Conservation (phyloP, 805 yeast species). For the Debaryomyces tyrocola region DNA sequence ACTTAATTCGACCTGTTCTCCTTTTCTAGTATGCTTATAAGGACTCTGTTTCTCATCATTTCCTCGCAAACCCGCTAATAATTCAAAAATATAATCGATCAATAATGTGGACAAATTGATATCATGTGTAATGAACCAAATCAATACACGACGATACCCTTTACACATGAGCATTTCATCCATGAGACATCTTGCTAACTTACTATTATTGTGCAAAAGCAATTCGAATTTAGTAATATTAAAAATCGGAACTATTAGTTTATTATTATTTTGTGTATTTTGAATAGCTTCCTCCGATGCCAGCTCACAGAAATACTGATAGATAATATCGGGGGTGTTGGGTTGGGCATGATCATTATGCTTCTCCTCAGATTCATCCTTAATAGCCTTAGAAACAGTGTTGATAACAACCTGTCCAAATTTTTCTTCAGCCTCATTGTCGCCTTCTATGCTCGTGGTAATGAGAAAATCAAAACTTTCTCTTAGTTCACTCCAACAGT, state of each 20-base stretch:
- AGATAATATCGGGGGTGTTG: conserved; percentile 52
- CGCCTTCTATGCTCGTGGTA: conserved; percentile 25
- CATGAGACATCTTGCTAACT: conserved; percentile 53
- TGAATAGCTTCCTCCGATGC: conserved; percentile 25
- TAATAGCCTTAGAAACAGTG: conserved; percentile 56
- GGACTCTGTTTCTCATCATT: conserved; percentile 17
- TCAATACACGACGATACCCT: conserved; percentile 61
- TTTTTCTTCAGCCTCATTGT: conserved; percentile 17
- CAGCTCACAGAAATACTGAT: conserved; percentile 43
- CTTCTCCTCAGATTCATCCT: conserved; percentile 30
- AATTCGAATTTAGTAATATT: conserved; percentile 49
- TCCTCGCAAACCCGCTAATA: conserved; percentile 60
- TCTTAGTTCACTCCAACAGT: conserved; percentile 22
- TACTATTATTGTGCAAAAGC: conserved; percentile 51
- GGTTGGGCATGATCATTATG: neutral
- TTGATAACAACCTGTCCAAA: conserved; percentile 43
- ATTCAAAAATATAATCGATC: conserved; percentile 63
- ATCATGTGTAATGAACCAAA: conserved; percentile 66
- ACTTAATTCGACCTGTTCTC: conserved; percentile 48
- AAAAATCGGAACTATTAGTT: conserved; percentile 29
- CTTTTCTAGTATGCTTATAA: conserved; percentile 56
- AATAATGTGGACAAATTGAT: conserved; percentile 53
- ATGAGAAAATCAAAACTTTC: conserved; percentile 24
- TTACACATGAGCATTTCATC: conserved; percentile 72
- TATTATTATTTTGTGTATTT: conserved; percentile 23